A percentile compares a stretch with the other conserved stretches of the same genome.
Evolutionary conservation across 2,329 filamentous ascomycete species (phyloP).

Genomic region (Penicillium sp.): DNA sequence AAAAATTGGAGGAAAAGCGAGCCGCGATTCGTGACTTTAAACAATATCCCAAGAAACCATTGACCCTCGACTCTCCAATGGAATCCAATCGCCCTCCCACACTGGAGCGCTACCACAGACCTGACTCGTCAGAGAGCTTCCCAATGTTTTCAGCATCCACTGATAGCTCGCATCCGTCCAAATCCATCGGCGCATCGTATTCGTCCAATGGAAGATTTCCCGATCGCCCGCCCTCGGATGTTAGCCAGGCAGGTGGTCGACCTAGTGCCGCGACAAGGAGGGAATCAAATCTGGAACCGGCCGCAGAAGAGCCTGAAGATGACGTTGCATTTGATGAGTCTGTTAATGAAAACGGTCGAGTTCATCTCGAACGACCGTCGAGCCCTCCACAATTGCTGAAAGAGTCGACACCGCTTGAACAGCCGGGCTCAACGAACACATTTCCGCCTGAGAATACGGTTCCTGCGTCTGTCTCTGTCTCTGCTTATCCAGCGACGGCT

Average conservation of each 20-base stretch:
- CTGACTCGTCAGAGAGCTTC: constrained; percentile 62
- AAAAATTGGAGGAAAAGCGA: constrained; percentile 43
- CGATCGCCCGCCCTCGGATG: constrained; percentile 17
- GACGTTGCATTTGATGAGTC: constrained; percentile 28
- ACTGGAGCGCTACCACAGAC: constrained; percentile 44
- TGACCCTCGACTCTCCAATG: constrained; percentile 48
- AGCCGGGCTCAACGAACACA: constrained; percentile 7
- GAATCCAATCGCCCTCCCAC: constrained; percentile 30
- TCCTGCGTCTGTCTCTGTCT: neutral
- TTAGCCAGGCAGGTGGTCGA: constrained; percentile 17
- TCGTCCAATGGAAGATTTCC: constrained; percentile 33
- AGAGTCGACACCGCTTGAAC: constrained; percentile 33
- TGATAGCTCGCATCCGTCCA: constrained; percentile 53
- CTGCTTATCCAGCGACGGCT: constrained; percentile 8
- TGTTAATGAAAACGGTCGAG: constrained; percentile 19
- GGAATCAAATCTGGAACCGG: constrained; percentile 19
- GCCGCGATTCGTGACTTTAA: constrained; percentile 50
- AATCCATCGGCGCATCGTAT: constrained; percentile 54
- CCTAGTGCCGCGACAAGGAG: constrained; percentile 4
- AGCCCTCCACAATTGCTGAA: constrained; percentile 38
- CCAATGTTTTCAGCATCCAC: constrained; percentile 63
- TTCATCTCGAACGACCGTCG: constrained; percentile 47
- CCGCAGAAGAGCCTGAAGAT: constrained; percentile 21
- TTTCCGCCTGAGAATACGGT: neutral
- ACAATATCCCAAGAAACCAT: constrained; percentile 48